Base-by-base conservation (phyloP, 345 rosid species). In the Hypericum androsaemum region DNA sequence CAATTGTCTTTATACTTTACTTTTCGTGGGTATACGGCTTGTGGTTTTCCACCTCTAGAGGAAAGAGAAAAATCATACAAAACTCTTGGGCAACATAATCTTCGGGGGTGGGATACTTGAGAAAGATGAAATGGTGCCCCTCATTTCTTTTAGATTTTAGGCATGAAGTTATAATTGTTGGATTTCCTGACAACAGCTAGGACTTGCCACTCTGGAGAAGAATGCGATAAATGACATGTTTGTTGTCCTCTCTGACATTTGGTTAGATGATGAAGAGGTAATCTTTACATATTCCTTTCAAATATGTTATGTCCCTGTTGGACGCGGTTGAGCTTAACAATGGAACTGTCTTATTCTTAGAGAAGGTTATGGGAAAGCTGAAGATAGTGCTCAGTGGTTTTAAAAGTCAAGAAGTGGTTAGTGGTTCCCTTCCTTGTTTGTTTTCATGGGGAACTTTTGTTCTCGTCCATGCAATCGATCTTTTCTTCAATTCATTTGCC, bases 41-140 rank as follows among this genome's bases (percentile, higher is more conserved):
- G 98, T 41, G 97, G 98, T 35, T 92, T 92, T 78, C 95, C 97
- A 64, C 95, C 95, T 8, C 46, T 88, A 49, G 98, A 88, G 73
- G 89, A 81, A 54, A 81, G 95, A 59, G 81, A 74, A 8, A 80
- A 78, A 69, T 85, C 98, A 60, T 67, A 75, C 46, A 83, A 82
- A 64, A 54, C 68, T 60, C 69, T 85, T 64, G 77, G 74, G 9
- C 88, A 81, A 53, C 76, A 73, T 54, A 94, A 88, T 78, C 78
- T 92, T 88, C 41, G 97, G 97, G 41, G 62, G 88, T 37, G 97
- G 98, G 51, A 53, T 57, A 57, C 68, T 76, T 47, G 67, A 83
- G n/a, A 88, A 76, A 67, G 90, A 88, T 67, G 95, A 88, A 63
- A 80, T 71, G 41, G 98, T 88, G 85, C 78, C 74, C 82, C 56